Evolutionary conservation across 1,284 basidiomycete species (phyloP).

Genomic region (Rhodotorula sp.): DNA sequence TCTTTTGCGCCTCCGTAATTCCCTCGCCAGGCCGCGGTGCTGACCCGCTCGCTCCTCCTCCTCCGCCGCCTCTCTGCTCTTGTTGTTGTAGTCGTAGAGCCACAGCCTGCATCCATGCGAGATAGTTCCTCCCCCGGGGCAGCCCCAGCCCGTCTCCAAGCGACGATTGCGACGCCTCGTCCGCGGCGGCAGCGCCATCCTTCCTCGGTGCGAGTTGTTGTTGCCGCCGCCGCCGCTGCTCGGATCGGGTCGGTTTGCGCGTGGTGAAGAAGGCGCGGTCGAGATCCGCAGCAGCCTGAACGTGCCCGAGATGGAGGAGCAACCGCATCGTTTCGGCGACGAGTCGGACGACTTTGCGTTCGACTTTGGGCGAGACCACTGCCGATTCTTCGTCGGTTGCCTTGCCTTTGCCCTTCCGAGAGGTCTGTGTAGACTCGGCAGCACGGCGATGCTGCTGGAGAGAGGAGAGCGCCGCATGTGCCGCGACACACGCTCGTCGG

Average conservation of each 20-base stretch:
- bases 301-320: conserved; percentile 13
- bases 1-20: too few species aligned
- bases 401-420: conserved; percentile 4
- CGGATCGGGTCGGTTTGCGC: not conserved
- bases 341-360: conserved; percentile 17
- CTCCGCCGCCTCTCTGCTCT: not conserved
- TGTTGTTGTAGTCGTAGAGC: conserved; percentile 7
- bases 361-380: conserved; percentile 2
- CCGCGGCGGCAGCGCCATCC: not conserved
- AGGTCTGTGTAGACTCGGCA: too few species aligned
- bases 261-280: conserved; percentile 36
- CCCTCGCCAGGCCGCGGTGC: not conserved
- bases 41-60: not conserved
- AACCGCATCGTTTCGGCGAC: conserved; percentile 36
- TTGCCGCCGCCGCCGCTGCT: not conserved
- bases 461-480: not conserved
- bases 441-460: not conserved
- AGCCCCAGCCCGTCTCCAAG: conserved; percentile 19
- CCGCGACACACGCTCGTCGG: not conserved
- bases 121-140: not conserved
- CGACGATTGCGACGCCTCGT: too few species aligned
- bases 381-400: not conserved
- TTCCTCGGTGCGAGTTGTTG: not conserved
- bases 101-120: conserved; percentile 34
- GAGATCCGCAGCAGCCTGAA: conserved; percentile 26